Base-by-base conservation (phyloP, 2,329 filamentous ascomycete genomes). In the Claviceps pazoutovae region DNA sequence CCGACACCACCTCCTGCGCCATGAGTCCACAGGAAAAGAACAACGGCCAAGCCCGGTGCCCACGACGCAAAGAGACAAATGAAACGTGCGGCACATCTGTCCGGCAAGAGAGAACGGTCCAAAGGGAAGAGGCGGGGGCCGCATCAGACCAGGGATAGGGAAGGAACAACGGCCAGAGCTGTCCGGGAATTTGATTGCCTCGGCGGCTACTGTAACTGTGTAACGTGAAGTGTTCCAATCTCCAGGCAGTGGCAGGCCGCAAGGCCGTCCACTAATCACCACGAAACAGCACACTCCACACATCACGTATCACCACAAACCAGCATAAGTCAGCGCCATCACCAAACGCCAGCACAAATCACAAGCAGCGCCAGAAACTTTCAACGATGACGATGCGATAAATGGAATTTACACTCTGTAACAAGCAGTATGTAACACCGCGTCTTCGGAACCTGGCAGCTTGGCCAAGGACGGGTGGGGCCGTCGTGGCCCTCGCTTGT, bases 381-480 rank as follows among this genome's bases (percentile, higher is more conserved):
- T 0, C 2, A 34, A 11, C 9, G 11, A 34, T 11, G 30, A 34
- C 41, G 19, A 43, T 14, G 19, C 39, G 41, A 13, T 34, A 4
- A 30, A 34, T 9, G 8, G 17, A 21, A 42, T 19, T 42, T 19
- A 17, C 4, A 21, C 17, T 42, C 19, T 21, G 39, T 19, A 21
- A 19, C 21, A 17, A 17, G 39, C 21, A 17, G 7, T 9, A 41
- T 41, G 16, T 17, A 34, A 34, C n/a, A 19, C n/a, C 30, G 30
- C n/a, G 30, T 44, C 48, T 23, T 50, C 48, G 48, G 48, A 45
- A 50, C 41, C 41, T 50, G 26, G 21, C 48, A 37, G 38, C 41
- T 23, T 21, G 41, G 42, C 43, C 8, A 34, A 26, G 14, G 30
- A 14, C 38, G 34, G 39, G 48, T 45, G 48, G 48, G 48, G 48